Percentiles rank a stretch among this genome's conserved stretches.
Evolutionary conservation across 371 early-diverging fungal species (phyloP).

Genomic region (Modicella reniformis): DNA sequence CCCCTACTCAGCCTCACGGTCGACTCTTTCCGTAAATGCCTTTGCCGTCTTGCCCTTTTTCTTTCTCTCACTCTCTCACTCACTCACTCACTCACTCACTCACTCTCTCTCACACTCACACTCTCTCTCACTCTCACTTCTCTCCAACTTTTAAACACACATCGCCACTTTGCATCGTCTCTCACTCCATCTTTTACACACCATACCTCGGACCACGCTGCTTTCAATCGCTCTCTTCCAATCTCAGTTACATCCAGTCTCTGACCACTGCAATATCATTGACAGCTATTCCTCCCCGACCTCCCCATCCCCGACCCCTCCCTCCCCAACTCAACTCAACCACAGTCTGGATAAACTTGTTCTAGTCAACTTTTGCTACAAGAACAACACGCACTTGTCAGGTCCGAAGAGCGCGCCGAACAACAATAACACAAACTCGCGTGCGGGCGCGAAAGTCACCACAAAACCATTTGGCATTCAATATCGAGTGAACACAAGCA

Average conservation of each 20-base stretch:
- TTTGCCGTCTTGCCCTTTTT: too few relatives aligned
- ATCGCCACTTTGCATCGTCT: too few relatives aligned
- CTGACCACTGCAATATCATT: slow-evolving; percentile 17
- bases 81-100: too few relatives aligned
- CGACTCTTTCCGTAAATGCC: too few relatives aligned
- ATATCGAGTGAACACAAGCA: background rate
- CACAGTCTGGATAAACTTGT: too few relatives aligned
- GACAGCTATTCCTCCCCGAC: slow-evolving; percentile 2
- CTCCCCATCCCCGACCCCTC: background rate
- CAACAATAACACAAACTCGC: background rate
- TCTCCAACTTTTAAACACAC: too few relatives aligned
- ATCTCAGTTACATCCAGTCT: slow-evolving; percentile 4
- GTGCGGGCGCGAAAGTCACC: background rate
- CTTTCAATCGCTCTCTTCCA: slow-evolving; percentile 27
- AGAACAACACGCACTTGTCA: slow-evolving; percentile 21
- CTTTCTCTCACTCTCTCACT: too few relatives aligned
- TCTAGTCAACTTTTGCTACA: slow-evolving; percentile 7
- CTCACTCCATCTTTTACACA: too few relatives aligned
- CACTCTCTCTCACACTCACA: too few relatives aligned
- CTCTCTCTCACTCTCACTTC: too few relatives aligned
- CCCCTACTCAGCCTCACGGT: too few relatives aligned
- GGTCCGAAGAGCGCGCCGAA: background rate
- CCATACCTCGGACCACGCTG: too few relatives aligned
- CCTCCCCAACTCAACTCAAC: background rate
- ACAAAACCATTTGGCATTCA: slow-evolving; percentile 5